Evolutionary conservation across 2,329 filamentous ascomycete genomes (phyloP).

Genomic region (Colletotrichum sp.): DNA sequence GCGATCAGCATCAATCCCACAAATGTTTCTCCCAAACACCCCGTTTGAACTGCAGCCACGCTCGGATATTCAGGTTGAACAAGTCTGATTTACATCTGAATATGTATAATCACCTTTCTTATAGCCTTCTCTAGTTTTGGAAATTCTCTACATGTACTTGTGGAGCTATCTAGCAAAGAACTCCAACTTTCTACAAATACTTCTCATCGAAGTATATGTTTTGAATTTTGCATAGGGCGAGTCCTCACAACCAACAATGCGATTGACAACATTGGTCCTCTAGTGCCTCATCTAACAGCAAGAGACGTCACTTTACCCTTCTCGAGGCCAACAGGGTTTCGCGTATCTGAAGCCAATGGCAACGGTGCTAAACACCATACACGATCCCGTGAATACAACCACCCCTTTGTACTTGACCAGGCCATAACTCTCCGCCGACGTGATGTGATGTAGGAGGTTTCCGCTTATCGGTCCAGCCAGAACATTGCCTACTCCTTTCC

Average conservation of each 20-base stretch:
- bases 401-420: background rate
- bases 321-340: background rate
- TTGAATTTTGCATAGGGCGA: background rate
- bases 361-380: background rate
- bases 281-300: background rate
- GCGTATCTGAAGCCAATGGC: background rate
- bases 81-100: background rate
- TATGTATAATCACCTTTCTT: background rate
- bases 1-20: too few species aligned
- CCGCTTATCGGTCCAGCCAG: conserved; percentile 27
- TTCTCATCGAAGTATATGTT: background rate
- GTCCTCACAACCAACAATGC: background rate
- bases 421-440: background rate
- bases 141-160: background rate
- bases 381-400: background rate
- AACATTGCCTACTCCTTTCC: conserved; percentile 32
- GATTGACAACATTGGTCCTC: background rate
- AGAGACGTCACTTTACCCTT: background rate
- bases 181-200: background rate
- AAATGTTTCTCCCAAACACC: too few species aligned
- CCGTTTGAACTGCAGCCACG: accelerated
- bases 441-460: conserved; percentile 17
- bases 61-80: background rate
- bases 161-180: background rate
- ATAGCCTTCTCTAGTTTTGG: background rate